A percentile compares a stretch with the other conserved stretches of the same genome.
Evolutionary conservation across 345 rosid genomes (phyloP).

Genomic region (Carallia pectinifolia): DNA sequence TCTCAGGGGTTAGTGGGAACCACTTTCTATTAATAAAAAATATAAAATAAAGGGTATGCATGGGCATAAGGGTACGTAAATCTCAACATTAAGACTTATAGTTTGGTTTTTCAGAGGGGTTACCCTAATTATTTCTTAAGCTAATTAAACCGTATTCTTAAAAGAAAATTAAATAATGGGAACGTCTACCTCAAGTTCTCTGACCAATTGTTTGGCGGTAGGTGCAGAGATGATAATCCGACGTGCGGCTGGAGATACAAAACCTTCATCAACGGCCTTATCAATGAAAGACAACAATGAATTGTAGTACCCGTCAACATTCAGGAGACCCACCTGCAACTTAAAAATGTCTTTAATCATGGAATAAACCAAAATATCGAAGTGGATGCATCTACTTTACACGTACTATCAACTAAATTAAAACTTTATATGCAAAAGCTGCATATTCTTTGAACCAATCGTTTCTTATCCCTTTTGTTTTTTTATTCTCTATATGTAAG

Average conservation of each 20-base stretch:
- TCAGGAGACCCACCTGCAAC: conserved; percentile 89
- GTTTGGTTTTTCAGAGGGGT: neutral
- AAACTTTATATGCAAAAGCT: neutral
- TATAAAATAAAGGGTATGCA: too few species aligned
- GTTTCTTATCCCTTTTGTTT: neutral
- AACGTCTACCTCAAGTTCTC: conserved; percentile 69
- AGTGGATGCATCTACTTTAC: neutral
- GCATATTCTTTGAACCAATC: conserved; percentile 24
- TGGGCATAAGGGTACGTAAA: too few species aligned
- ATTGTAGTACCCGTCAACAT: conserved; percentile 90
- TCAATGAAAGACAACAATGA: conserved; percentile 81
- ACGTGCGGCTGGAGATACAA: conserved; percentile 77
- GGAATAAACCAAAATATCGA: conserved; percentile 2
- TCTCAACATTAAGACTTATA: too few species aligned
- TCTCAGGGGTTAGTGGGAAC: too few species aligned
- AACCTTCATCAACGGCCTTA: conserved; percentile 96
- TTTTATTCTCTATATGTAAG: neutral
- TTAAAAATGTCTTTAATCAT: neutral
- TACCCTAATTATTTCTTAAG: neutral
- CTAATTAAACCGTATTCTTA: neutral
- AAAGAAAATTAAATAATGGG: neutral
- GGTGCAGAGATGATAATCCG: conserved; percentile 85
- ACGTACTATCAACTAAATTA: neutral
- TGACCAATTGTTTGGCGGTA: conserved; percentile 72
- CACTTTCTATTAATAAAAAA: too few species aligned